Percentiles rank a stretch among this genome's conserved stretches.
phyloP scores from a whole-genome alignment of 2,329 filamentous ascomycete genomes.

The Sporothrix sp. region DNA sequence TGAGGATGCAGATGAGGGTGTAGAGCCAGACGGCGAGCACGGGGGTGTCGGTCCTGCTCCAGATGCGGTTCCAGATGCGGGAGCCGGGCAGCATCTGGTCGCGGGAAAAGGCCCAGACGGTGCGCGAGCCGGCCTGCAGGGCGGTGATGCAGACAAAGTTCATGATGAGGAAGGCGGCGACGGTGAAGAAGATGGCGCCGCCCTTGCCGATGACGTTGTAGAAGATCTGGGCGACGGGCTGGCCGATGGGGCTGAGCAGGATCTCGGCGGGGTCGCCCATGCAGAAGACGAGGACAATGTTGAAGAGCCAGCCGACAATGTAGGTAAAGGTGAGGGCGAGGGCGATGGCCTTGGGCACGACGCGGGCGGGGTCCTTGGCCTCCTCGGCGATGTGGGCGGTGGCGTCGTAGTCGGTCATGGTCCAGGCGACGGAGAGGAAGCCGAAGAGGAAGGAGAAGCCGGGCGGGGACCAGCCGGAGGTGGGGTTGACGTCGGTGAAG shows the following conservation, averaged over 20 bases:
- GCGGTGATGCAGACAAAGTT: conserved; percentile 51
- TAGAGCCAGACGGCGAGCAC: conserved; percentile 47
- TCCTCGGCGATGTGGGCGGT: conserved; percentile 40
- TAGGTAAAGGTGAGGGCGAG: conserved; percentile 47
- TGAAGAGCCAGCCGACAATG: conserved; percentile 45
- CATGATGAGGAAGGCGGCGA: conserved; percentile 47
- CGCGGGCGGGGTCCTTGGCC: conserved; percentile 27
- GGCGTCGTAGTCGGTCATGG: conserved; percentile 41
- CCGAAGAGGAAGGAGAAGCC: conserved; percentile 51
- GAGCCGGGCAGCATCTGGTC: conserved; percentile 40
- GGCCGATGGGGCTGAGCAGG: conserved; percentile 35
- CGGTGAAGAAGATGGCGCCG: conserved; percentile 44
- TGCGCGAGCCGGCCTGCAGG: conserved; percentile 43
- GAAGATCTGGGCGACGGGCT: conserved; percentile 48
- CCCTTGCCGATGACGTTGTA: conserved; percentile 46
- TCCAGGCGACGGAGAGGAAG: conserved; percentile 51
- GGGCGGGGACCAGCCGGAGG: conserved; percentile 43
- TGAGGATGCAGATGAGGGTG: conserved; percentile 42
- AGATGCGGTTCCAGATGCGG: conserved; percentile 39
- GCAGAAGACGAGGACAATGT: conserved; percentile 47
- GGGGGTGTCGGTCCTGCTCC: conserved; percentile 39
- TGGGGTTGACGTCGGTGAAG: conserved; percentile 42
- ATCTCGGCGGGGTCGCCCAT: conserved; percentile 42
- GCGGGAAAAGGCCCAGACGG: conserved; percentile 46
- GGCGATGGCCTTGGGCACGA: conserved; percentile 42